phyloP scores from a whole-genome alignment of 179 eudicot genomes.

The Heliamphora ciliata region DNA sequence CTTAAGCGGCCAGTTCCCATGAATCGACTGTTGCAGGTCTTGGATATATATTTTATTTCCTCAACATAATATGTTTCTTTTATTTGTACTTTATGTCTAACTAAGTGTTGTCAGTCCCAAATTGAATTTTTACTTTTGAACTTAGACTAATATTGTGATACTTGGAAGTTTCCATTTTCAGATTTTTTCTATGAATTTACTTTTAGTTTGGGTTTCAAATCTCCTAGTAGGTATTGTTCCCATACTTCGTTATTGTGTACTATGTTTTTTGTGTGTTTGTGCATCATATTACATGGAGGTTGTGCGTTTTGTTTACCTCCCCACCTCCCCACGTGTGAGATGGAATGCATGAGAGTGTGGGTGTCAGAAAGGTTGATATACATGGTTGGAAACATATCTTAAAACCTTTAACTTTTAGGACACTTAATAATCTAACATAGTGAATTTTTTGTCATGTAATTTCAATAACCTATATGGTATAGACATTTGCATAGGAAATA shows the following conservation, averaged over 20 bases:
- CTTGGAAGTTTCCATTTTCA: background rate
- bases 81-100: background rate
- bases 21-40: constrained; percentile 89
- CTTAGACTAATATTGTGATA: background rate
- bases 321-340: background rate
- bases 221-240: background rate
- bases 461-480: background rate
- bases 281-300: background rate
- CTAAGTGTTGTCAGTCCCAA: background rate
- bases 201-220: background rate
- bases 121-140: constrained; percentile 7
- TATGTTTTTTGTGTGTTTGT: background rate
- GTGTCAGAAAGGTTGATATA: background rate
- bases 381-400: background rate
- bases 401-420: background rate
- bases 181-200: background rate
- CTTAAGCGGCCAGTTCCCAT: constrained; percentile 81
- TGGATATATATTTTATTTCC: constrained; percentile 16
- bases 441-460: background rate
- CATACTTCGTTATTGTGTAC: background rate
- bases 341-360: background rate
- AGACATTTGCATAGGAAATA: background rate
- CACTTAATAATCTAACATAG: background rate
- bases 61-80: constrained; percentile 3
- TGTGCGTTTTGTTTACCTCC: background rate